These are phyloP conservation scores for Hirsutella thompsonii DNA, from an alignment of 2,329 filamentous ascomycete genomes.

Conservation along the genomic window DNA sequence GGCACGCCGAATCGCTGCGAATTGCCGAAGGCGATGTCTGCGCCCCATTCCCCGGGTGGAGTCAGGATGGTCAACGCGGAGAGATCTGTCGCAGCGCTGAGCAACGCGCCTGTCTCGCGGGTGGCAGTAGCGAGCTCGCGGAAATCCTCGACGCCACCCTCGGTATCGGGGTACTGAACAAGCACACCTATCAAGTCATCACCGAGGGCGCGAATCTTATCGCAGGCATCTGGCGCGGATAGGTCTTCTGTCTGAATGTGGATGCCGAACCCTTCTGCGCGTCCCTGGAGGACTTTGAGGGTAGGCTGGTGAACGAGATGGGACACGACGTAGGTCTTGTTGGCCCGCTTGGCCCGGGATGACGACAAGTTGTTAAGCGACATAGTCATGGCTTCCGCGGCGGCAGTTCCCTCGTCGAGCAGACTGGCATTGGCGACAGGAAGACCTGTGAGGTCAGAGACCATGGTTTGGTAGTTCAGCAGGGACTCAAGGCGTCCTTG, in stretches of 20 bases:
- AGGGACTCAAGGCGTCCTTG: slow-evolving; percentile 86
- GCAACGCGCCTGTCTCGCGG: slow-evolving; percentile 64
- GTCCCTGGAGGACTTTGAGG: slow-evolving; percentile 67
- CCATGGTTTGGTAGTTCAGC: slow-evolving; percentile 90
- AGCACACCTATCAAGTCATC: slow-evolving; percentile 79
- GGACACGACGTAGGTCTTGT: slow-evolving; percentile 77
- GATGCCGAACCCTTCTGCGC: slow-evolving; percentile 86
- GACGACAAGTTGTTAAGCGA: slow-evolving; percentile 64
- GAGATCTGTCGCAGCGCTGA: slow-evolving; percentile 82
- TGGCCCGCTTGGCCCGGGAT: slow-evolving; percentile 57
- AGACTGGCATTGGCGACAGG: slow-evolving; percentile 85
- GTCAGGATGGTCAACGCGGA: slow-evolving; percentile 77
- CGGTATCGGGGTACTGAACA: slow-evolving; percentile 89
- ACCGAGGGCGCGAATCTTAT: slow-evolving; percentile 59
- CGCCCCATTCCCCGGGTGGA: slow-evolving; percentile 86
- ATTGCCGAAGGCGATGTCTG: slow-evolving; percentile 89
- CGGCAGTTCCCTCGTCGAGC: slow-evolving; percentile 82
- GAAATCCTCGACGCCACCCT: slow-evolving; percentile 69
- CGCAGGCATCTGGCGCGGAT: slow-evolving; percentile 43
- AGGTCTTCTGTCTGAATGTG: slow-evolving; percentile 63
- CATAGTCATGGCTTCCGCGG: slow-evolving; percentile 91
- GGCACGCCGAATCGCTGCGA: slow-evolving; percentile 87
- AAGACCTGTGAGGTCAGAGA: slow-evolving; percentile 75
- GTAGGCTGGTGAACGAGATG: slow-evolving; percentile 76
- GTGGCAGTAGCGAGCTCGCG: slow-evolving; percentile 59